phyloP scores from a whole-genome alignment of 306 rosid genomes.

The Cicer cuneatum region DNA sequence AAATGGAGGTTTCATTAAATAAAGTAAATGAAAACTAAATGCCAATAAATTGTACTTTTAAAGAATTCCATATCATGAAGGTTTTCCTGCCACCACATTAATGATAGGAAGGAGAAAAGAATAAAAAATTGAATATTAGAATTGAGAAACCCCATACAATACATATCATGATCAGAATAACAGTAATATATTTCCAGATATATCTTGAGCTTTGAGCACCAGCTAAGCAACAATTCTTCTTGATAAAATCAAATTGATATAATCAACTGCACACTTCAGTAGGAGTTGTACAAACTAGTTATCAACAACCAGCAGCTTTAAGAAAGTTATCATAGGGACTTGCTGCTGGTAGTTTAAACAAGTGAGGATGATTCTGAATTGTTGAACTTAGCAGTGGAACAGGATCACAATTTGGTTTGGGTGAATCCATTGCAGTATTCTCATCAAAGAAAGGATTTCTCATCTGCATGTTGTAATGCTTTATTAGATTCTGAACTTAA shows the following conservation, averaged over 20 bases:
- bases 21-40: slow-evolving; percentile 36
- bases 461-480: slow-evolving; percentile 57
- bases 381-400: slow-evolving; percentile 50
- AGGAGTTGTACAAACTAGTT: slow-evolving; percentile 26
- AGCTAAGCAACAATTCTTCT: slow-evolving; percentile 12
- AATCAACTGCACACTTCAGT: slow-evolving; percentile 6
- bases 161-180: slow-evolving; percentile 24
- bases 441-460: slow-evolving; percentile 49
- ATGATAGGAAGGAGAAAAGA: slow-evolving; percentile 31
- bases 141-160: background rate
- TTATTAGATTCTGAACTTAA: slow-evolving; percentile 42
- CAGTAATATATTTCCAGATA: slow-evolving; percentile 11
- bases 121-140: background rate
- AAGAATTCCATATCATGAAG: slow-evolving; percentile 35
- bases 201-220: slow-evolving; percentile 28
- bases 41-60: slow-evolving; percentile 28
- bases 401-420: slow-evolving; percentile 34
- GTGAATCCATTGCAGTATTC: slow-evolving; percentile 38
- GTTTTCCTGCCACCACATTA: background rate
- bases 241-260: background rate
- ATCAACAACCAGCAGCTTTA: slow-evolving; percentile 91
- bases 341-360: slow-evolving; percentile 74
- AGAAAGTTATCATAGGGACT: slow-evolving; percentile 88
- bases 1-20: too few relatives aligned
- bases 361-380: slow-evolving; percentile 54